Base-by-base conservation (phyloP, 1,284 basidiomycete genomes). In the Schizophyllum amplum region DNA sequence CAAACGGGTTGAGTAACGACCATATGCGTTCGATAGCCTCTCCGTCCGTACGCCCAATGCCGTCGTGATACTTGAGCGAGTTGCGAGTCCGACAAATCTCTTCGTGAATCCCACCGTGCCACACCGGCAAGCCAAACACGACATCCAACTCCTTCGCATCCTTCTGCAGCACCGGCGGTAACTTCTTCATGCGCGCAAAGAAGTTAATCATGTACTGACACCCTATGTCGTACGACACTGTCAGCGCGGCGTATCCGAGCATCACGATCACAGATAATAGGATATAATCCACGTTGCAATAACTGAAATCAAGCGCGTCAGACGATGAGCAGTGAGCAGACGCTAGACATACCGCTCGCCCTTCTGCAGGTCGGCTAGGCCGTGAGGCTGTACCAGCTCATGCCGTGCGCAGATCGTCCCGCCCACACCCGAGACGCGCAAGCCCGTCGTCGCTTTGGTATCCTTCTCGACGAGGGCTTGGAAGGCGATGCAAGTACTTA, bases 21-120 rank as follows among this genome's bases (percentile, higher is more conserved):
- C 70, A 71, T 17, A 65, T 65, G 7, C 66, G 60, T 57, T 73
- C 71, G 1, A 68, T 64, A 1, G 62, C 66, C 56, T 75, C 72
- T 4, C 72, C 71, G 56, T 71, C 69, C 0, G 69, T 72, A n/a
- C 65, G 59, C 0, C 67, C 70, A 46, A 66, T 65, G 17, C 60
- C 47, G 2, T 46, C 56, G 1, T 56, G 60, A 20, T 60, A 64
- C 52, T 64, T 61, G 11, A 67, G 54, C 1, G 61, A 64, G 47
- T 52, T 66, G 5, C 56, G n/a, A 20, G 17, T 2, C 33, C 58
- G 55, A 26, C 60, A 61, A 4, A 15, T n/a, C n/a, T n/a, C n/a
- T n/a, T n/a, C n/a, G n/a, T n/a, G n/a, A n/a, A n/a, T n/a, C n/a
- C n/a, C n/a, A n/a, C n/a, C n/a, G n/a, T n/a, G n/a, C n/a, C n/a